Percentiles rank a stretch among this genome's conserved stretches.
phyloP scores from a whole-genome alignment of 371 early-diverging fungal genomes.

The Sporodiniella umbellata region DNA sequence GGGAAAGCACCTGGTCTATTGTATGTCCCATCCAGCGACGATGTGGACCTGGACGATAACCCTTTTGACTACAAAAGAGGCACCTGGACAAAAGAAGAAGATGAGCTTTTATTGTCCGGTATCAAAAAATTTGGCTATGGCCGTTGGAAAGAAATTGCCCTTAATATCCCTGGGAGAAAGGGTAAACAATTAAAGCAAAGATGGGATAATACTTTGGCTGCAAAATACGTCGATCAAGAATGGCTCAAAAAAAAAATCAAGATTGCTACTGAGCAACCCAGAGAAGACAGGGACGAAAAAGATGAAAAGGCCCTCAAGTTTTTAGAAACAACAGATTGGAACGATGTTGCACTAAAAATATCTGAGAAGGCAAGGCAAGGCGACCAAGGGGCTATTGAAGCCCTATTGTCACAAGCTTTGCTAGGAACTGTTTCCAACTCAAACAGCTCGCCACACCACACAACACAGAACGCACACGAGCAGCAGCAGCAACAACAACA shows the following conservation, averaged over 20 bases:
- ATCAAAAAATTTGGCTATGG: slow-evolving; percentile 46
- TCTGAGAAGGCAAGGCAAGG: slow-evolving; percentile 41
- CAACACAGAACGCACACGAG: not conserved
- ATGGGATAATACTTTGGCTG: slow-evolving; percentile 42
- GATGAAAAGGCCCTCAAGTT: slow-evolving; percentile 24
- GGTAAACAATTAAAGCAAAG: slow-evolving; percentile 47
- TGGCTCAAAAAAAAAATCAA: slow-evolving; percentile 33
- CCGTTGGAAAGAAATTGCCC: slow-evolving; percentile 44
- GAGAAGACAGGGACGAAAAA: slow-evolving; percentile 9
- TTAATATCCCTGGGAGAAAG: slow-evolving; percentile 34
- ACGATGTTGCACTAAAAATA: slow-evolving; percentile 40
- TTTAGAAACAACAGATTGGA: slow-evolving; percentile 31
- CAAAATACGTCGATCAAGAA: slow-evolving; percentile 44
- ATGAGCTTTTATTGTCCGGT: slow-evolving; percentile 36
- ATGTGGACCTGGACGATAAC: slow-evolving; percentile 26
- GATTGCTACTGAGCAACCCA: slow-evolving; percentile 8
- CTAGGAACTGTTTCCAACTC: slow-evolving; percentile 13
- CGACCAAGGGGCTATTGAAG: slow-evolving; percentile 41
- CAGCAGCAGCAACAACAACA: slow-evolving; percentile 5
- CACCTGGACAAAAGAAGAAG: slow-evolving; percentile 45
- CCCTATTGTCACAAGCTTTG: slow-evolving; percentile 38
- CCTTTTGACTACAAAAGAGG: slow-evolving; percentile 34
- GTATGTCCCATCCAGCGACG: slow-evolving; percentile 17
- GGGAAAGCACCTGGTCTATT: slow-evolving; percentile 32
- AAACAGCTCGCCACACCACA: not conserved